Evolutionary conservation across 441 rosid species (phyloP).

Genomic region (Croton laevigatus): DNA sequence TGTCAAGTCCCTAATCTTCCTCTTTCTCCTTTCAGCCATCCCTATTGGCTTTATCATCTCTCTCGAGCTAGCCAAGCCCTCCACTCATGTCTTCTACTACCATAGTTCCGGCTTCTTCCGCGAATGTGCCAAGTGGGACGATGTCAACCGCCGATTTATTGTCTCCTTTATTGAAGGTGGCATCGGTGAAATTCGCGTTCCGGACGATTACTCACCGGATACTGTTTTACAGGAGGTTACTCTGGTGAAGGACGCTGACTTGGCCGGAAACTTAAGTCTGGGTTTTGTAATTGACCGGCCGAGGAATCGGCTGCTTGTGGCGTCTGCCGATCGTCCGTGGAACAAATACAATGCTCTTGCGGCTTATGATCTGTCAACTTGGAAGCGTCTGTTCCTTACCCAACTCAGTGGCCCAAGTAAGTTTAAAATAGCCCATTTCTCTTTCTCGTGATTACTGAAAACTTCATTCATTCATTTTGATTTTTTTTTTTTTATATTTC

Average conservation of each 20-base stretch:
- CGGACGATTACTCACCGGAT: conserved; percentile 25
- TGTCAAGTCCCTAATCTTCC: conserved; percentile 29
- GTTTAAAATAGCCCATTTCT: conserved; percentile 4
- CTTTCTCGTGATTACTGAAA: not conserved
- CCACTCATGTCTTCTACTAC: conserved; percentile 68
- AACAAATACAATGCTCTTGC: conserved; percentile 56
- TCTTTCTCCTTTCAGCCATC: conserved; percentile 61
- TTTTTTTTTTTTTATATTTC: not conserved
- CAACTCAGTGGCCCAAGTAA: conserved; percentile 58
- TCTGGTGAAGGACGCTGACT: conserved; percentile 60
- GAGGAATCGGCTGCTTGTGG: conserved; percentile 73
- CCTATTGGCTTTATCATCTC: conserved; percentile 63
- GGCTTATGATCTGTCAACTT: conserved; percentile 77
- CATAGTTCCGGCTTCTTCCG: conserved; percentile 67
- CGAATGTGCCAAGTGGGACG: conserved; percentile 95
- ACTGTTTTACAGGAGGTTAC: conserved; percentile 48
- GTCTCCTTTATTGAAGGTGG: conserved; percentile 80
- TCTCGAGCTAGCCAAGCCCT: conserved; percentile 48
- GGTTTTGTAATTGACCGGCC: conserved; percentile 64
- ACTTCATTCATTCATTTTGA: not conserved
- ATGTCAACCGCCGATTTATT: conserved; percentile 57
- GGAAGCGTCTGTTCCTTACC: conserved; percentile 71
- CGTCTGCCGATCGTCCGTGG: conserved; percentile 53
- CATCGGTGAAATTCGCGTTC: conserved; percentile 57
- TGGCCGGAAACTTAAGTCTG: conserved; percentile 63